These are phyloP conservation scores for Diplosphaera chodatii DNA, from an alignment of 139 green algal species.

Conservation along the genomic window DNA sequence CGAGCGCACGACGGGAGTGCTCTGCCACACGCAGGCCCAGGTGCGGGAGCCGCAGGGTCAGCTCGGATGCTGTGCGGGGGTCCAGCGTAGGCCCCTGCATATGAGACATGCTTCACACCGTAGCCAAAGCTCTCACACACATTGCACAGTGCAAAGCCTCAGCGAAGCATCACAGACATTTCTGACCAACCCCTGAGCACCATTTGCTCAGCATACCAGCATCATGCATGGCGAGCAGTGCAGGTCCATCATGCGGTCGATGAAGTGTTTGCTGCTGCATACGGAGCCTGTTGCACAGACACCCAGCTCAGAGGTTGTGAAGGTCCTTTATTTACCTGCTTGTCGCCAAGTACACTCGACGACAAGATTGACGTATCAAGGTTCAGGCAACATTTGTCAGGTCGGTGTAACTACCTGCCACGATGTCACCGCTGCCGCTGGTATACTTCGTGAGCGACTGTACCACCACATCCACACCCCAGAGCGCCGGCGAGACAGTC, in stretches of 20 bases:
- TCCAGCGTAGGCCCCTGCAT: conserved; percentile 63
- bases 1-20: conserved; percentile 43
- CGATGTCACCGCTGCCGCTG: background rate
- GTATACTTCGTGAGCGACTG: conserved; percentile 66
- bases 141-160: too few species aligned
- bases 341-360: too few species aligned
- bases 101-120: too few species aligned
- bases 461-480: conserved; percentile 65
- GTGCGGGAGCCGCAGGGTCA: conserved; percentile 66
- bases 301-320: too few species aligned
- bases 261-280: conserved; percentile 37
- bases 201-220: too few species aligned
- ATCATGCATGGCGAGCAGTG: conserved; percentile 59
- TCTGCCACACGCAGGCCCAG: conserved; percentile 62
- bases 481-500: conserved; percentile 38
- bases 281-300: conserved; percentile 23
- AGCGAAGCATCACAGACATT: too few species aligned
- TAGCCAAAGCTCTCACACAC: too few species aligned
- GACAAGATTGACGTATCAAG: too few species aligned
- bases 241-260: conserved; percentile 55
- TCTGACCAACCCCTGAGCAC: too few species aligned
- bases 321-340: too few species aligned
- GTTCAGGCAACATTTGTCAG: too few species aligned
- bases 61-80: conserved; percentile 55
- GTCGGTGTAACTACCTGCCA: background rate